These are phyloP conservation scores for Juglanconis oblonga DNA, from an alignment of 2,329 filamentous ascomycete species.

Conservation along the genomic window DNA sequence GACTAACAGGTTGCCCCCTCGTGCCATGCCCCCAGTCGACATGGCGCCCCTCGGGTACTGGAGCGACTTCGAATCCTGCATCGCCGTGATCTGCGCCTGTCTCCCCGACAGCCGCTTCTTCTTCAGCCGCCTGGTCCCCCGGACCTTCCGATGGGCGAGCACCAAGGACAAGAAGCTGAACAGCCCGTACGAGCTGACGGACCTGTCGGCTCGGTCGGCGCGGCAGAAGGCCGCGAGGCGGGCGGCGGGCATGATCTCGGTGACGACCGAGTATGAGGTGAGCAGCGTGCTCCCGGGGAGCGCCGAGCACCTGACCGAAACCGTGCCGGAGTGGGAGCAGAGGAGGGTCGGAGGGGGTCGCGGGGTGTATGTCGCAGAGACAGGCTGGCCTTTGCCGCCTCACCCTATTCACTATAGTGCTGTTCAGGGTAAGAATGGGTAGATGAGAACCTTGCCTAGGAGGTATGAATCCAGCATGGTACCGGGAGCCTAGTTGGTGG, in stretches of 20 bases:
- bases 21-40: neutral
- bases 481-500: too few species aligned
- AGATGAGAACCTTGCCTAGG: too few species aligned
- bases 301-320: neutral
- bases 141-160: neutral
- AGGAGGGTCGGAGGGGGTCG: neutral
- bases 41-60: constrained; percentile 3
- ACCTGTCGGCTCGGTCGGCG: neutral
- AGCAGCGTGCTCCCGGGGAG: neutral
- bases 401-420: too few species aligned
- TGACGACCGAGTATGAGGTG: neutral
- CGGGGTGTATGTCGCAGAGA: too few species aligned
- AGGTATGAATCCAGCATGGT: too few species aligned
- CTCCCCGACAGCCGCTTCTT: constrained; percentile 9
- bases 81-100: constrained; percentile 7
- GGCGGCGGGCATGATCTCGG: neutral
- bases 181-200: neutral
- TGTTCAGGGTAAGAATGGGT: too few species aligned
- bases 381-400: too few species aligned
- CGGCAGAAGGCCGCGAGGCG: neutral
- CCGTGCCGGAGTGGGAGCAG: neutral
- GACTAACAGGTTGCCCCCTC: too few species aligned
- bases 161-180: neutral
- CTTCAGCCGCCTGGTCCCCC: constrained; percentile 1
- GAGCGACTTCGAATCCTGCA: neutral